Evolutionary conservation across 2,329 filamentous ascomycete genomes (phyloP), one percentile per base, ranked within the genome.

Genomic region (Hymenoscyphus fraxineus): DNA sequence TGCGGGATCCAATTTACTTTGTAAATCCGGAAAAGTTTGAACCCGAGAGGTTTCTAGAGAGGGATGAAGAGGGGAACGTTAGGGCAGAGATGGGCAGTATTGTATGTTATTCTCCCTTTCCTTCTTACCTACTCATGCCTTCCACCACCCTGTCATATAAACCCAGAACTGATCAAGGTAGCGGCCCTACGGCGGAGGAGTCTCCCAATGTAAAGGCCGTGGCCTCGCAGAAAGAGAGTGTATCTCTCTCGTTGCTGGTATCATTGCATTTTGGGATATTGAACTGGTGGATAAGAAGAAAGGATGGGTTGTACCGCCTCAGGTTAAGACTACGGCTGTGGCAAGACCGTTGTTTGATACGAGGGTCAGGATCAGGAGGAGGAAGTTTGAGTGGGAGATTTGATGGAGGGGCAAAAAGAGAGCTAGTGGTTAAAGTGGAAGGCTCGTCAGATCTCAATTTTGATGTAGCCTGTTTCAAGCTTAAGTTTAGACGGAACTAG

Each of bases 211-310:
- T 66, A 83, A 83, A 71, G 81, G 81, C 2, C 76, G 80, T 13
- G 74, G 75, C 1, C 82, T 85, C 65, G 82, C 81, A 2, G 79
- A 84, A 69, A 77, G 79, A 58, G 78, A 82, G 69, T 78, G 80
- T 19, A 68, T 87, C 55, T 74, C 80, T 31, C 80, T 84, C 56
- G 78, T 80, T 1, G 83, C 83, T 16, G 79, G 80, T 0, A 78
- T 87, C 27, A 70, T 87, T 22, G 76, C 79, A 6, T 78, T 84
- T 69, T 88, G 84, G 83, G 81, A 87, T 55, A 80, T 87, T 64
- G 76, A 82, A 62, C 78, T 82, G 0, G 77, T 75, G 0, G 74
- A 73, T 58, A 78, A 78, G 16, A 66, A 66, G 27, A 76, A 75
- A 6, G 76, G 74, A 0, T 85, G 85, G 80, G 76, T 77, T 19